phyloP scores from a whole-genome alignment of 176 grass and related monocot species.

The Areca catechu region DNA sequence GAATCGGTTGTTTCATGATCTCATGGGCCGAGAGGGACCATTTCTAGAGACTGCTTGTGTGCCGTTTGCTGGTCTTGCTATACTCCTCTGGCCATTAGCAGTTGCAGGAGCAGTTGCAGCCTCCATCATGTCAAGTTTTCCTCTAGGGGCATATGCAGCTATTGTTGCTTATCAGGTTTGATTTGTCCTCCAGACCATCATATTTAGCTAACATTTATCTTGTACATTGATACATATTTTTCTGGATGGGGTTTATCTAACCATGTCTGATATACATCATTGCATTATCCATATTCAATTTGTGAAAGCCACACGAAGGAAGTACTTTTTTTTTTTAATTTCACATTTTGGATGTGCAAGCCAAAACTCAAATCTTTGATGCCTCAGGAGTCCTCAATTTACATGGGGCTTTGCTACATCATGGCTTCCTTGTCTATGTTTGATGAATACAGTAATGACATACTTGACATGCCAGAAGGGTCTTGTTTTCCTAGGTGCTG shows the following conservation, averaged over 20 bases:
- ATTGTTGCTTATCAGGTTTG: slow-evolving; percentile 83
- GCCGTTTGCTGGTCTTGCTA: slow-evolving; percentile 89
- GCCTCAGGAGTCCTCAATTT: slow-evolving; percentile 62
- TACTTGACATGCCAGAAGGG: slow-evolving; percentile 87
- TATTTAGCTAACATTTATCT: not conserved
- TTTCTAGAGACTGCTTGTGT: slow-evolving; percentile 96
- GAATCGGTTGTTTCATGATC: slow-evolving; percentile 72
- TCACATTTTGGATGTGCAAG: not conserved
- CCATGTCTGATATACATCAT: too few relatives aligned
- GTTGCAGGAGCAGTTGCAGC: slow-evolving; percentile 64
- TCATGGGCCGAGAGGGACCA: slow-evolving; percentile 85
- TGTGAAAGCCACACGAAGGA: too few relatives aligned
- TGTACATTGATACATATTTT: not conserved
- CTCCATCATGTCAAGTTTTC: slow-evolving; percentile 68
- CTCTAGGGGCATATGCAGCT: slow-evolving; percentile 74
- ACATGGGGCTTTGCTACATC: slow-evolving; percentile 65
- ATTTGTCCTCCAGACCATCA: not conserved
- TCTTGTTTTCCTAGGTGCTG: slow-evolving; percentile 89
- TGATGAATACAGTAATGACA: slow-evolving; percentile 95
- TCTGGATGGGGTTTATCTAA: too few relatives aligned
- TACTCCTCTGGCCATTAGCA: slow-evolving; percentile 92
- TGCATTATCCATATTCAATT: too few relatives aligned
- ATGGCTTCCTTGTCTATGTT: slow-evolving; percentile 74
- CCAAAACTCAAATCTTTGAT: slow-evolving; percentile 11
- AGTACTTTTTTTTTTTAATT: slow-evolving; percentile 4